Base-by-base conservation (phyloP, 305 asterid genomes). In the Galium porrigens region DNA sequence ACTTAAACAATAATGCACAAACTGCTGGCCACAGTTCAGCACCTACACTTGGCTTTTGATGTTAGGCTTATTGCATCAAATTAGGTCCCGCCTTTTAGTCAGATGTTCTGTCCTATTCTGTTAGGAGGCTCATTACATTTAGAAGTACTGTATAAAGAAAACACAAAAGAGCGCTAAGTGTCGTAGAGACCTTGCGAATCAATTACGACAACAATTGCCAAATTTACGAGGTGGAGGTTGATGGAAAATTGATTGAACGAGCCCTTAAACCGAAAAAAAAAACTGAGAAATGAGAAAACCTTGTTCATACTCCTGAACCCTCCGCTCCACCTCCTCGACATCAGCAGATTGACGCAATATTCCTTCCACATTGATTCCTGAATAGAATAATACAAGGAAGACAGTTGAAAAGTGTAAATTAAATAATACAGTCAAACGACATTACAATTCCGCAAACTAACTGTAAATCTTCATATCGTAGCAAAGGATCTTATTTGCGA, bases 281-380 rank as follows among this genome's bases (percentile, higher is more conserved):
- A 49, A 41, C 0, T 1, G 53, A 37, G 29, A 68, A 51, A 52
- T 52, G 3, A 15, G 7, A 36, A 36, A 65, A 94, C 99, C 99
- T 94, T 83, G 90, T 78, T 90, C 99, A 65, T 89, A 94, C 70
- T 86, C 95, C 61, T 86, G 85, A 80, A 94, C 95, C 84, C 99
- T 81, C 64, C 69, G 79, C n/a, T 82, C 86, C 64, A 94, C 99
- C 85, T 94, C 99, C 78, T 89, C 99, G 66, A 94, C 96, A 64
- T 94, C 99, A 34, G 99, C 99, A 65, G 96, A 70, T 71, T 83
- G 95, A 64, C 99, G 82, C 75, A 94, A 77, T 71, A 94, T 90
- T 74, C 99, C 99, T 83, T 94, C 99, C 18, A 86, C 85, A 72
- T 82, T 85, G 51, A 62, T 77, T 79, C 97, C 99, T 94, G 83